phyloP scores from a whole-genome alignment of 2,329 filamentous ascomycete genomes.

The Alternaria rosae region DNA sequence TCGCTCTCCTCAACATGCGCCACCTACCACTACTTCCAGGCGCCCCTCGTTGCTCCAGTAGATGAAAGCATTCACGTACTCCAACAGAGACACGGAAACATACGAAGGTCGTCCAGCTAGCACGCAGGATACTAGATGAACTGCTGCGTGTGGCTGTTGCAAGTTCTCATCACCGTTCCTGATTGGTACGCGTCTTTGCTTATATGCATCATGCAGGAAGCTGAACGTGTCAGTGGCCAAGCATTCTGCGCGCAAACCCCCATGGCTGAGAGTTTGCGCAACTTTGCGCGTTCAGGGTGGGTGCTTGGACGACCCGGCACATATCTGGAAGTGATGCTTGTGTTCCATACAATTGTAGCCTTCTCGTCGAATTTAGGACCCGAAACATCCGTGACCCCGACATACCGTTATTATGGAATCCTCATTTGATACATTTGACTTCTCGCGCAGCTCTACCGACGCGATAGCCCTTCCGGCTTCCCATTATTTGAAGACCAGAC shows the following conservation, averaged over 20 bases:
- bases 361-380: neutral
- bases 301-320: neutral
- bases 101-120: neutral
- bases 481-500: neutral
- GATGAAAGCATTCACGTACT: neutral
- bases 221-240: neutral
- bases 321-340: neutral
- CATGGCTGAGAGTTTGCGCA: neutral
- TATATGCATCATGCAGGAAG: neutral
- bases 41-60: neutral
- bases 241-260: neutral
- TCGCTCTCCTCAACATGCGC: neutral
- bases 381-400: neutral
- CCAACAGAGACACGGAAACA: neutral
- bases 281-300: neutral
- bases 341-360: neutral
- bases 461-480: too few relatives aligned
- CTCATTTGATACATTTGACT: neutral
- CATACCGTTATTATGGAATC: neutral
- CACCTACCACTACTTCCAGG: neutral
- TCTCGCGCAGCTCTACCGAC: neutral
- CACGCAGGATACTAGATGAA: accelerated
- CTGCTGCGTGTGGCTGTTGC: neutral
- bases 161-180: neutral
- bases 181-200: neutral